These are phyloP conservation scores for Ogataea siamensis DNA, from an alignment of 805 yeast species.

Conservation along the genomic window DNA sequence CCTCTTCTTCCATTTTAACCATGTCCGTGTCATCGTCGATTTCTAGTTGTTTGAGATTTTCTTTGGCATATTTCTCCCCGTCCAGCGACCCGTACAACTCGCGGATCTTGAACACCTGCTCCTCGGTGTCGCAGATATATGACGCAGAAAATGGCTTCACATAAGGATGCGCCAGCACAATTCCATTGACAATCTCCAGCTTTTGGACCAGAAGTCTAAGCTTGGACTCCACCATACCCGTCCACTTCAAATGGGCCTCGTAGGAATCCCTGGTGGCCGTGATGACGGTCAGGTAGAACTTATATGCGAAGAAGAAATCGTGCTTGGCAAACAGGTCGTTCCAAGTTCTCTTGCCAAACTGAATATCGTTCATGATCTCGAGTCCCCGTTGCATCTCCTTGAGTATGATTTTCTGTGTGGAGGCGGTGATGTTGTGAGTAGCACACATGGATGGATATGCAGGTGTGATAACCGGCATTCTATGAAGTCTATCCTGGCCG, in stretches of 20 bases:
- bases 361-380: constrained; percentile 66
- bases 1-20: constrained; percentile 27
- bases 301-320: constrained; percentile 78
- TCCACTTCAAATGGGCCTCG: constrained; percentile 88
- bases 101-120: constrained; percentile 31
- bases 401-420: constrained; percentile 81
- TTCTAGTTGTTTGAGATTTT: constrained; percentile 33
- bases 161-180: constrained; percentile 86
- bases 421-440: constrained; percentile 88
- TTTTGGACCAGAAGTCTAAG: constrained; percentile 78
- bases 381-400: constrained; percentile 78
- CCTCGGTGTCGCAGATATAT: constrained; percentile 43
- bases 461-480: constrained; percentile 98
- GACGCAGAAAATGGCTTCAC: constrained; percentile 68
- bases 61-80: constrained; percentile 46
- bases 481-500: constrained; percentile 83
- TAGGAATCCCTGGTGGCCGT: constrained; percentile 70
- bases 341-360: constrained; percentile 67
- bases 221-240: constrained; percentile 90
- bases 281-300: constrained; percentile 79
- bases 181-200: constrained; percentile 72
- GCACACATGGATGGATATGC: constrained; percentile 99
- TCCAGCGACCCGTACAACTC: constrained; percentile 53
- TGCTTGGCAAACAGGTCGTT: constrained; percentile 72
- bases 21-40: constrained; percentile 33